Evolutionary conservation across 2,329 filamentous ascomycete genomes (phyloP), one percentile per base, ranked within the genome.

Genomic region (Tolypocladium tropicale): DNA sequence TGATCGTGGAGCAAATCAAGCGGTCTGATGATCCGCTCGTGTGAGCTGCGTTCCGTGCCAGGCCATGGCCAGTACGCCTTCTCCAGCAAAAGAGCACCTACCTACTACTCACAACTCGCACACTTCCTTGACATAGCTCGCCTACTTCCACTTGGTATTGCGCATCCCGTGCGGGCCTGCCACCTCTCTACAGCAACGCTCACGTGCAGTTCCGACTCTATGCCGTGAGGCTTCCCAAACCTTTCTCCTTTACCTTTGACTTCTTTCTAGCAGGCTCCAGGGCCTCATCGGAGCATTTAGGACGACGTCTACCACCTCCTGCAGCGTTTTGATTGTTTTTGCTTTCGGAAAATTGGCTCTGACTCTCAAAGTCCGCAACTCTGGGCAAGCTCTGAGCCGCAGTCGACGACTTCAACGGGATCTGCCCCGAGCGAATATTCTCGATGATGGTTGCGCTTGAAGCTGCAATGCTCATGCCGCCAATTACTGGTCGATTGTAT

Each of bases 381-480:
- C 59, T 64, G 14, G 62, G 64, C 6, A 67, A 57, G 10, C 48
- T 56, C 61, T 60, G 63, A 16, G 53, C 53, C 18, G 52, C 32
- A 1, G 10, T 37, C 16, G 55, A 30, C 39, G 54, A 55, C 28
- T 58, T 49, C 9, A 53, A 36, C 14, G 32, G 59, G 18, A 68
- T 43, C n/a, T 68, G 52, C 16, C 59, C 57, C 11, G 62, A 62
- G 7, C 63, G 62, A 28, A 71, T 68, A 46, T 68, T 60, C 43
- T 68, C 64, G 12, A 68, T 59, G 46, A 66, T 60, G 12, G 59
- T 62, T 23, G 53, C 51, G 50, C 25, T 54, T 16, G 30, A 41
- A 28, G 52, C 39, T 30, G 50, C 30, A 11, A 53, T 56, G 21
- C 41, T 58, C 12, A 46, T 28, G n/a, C 60, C 61, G 6, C 56